phyloP scores from a whole-genome alignment of 2,329 filamentous ascomycete species.

The Sporothrix humicola region DNA sequence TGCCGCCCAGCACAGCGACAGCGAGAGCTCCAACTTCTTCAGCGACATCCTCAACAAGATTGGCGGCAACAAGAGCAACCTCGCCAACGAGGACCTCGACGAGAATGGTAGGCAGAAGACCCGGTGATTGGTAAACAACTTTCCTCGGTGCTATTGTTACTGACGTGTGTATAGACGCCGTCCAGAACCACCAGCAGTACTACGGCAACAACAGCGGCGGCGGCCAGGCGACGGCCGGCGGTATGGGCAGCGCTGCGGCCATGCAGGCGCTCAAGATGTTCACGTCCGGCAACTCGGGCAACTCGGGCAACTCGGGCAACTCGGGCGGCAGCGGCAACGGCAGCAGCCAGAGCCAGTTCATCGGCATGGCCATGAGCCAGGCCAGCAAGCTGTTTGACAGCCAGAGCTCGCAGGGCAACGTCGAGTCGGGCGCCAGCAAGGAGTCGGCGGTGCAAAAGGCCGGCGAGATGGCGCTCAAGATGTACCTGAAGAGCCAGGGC shows the following conservation, averaged over 20 bases:
- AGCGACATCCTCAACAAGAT: conserved; percentile 55
- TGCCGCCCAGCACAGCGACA: conserved; percentile 48
- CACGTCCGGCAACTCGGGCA: conserved; percentile 46
- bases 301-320: conserved; percentile 48
- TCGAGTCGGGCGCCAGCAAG: conserved; percentile 70
- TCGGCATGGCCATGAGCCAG: conserved; percentile 86
- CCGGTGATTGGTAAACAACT: background rate
- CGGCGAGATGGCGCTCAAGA: conserved; percentile 85
- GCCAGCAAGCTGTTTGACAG: conserved; percentile 75
- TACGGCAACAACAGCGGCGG: conserved; percentile 61
- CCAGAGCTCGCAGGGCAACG: conserved; percentile 60
- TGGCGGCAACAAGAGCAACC: conserved; percentile 55
- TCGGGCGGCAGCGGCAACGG: conserved; percentile 57
- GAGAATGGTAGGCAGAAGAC: conserved; percentile 53
- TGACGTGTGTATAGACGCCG: conserved; percentile 49
- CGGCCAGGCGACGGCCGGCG: conserved; percentile 51
- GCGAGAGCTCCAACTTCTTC: conserved; percentile 56
- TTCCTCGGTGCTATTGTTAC: background rate
- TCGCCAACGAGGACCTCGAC: conserved; percentile 55
- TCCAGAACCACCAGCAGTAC: conserved; percentile 75
- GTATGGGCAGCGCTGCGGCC: conserved; percentile 74
- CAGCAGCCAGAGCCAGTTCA: conserved; percentile 74
- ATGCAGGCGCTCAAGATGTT: conserved; percentile 85
- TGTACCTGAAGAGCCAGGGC: conserved; percentile 82
- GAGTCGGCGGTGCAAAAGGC: conserved; percentile 79